phyloP scores from a whole-genome alignment of 1,284 basidiomycete species.

The Tylopilus orsonianus region DNA sequence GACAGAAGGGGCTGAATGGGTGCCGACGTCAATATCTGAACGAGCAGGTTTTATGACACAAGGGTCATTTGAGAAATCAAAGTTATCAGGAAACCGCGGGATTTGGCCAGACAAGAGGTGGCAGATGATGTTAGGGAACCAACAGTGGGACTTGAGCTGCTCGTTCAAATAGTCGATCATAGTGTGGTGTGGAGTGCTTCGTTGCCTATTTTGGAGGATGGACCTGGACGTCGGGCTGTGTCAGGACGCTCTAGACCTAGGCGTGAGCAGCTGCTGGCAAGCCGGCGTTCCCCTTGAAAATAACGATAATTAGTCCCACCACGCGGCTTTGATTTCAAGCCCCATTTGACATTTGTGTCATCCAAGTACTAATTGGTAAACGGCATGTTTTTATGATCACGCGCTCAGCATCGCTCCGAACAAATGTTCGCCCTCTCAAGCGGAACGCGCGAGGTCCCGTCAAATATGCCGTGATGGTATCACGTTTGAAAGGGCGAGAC shows the following conservation, averaged over 20 bases:
- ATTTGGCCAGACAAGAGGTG: background rate
- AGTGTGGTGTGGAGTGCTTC: slow-evolving; percentile 17
- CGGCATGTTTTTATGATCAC: background rate
- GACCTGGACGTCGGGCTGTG: slow-evolving; percentile 24
- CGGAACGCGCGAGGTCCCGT: background rate
- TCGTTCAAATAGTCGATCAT: slow-evolving; percentile 34
- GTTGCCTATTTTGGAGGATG: slow-evolving; percentile 27
- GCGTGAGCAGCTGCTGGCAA: background rate
- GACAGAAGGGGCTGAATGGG: background rate
- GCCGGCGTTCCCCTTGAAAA: slow-evolving; percentile 3
- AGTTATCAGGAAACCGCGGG: background rate
- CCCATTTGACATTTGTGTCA: background rate
- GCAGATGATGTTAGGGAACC: slow-evolving; percentile 19
- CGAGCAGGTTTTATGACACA: slow-evolving; percentile 5
- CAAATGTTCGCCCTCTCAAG: background rate
- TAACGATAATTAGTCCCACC: background rate
- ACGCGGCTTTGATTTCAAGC: background rate
- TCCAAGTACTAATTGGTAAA: background rate
- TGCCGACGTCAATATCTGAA: slow-evolving; percentile 2
- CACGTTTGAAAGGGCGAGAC: background rate
- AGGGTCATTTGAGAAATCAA: slow-evolving; percentile 2
- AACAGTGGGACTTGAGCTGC: slow-evolving; percentile 6
- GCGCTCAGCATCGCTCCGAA: background rate
- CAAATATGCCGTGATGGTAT: background rate
- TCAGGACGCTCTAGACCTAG: slow-evolving; percentile 14